phyloP scores from a whole-genome alignment of 2,329 filamentous ascomycete genomes.

The Penicillium psychrosexuale region DNA sequence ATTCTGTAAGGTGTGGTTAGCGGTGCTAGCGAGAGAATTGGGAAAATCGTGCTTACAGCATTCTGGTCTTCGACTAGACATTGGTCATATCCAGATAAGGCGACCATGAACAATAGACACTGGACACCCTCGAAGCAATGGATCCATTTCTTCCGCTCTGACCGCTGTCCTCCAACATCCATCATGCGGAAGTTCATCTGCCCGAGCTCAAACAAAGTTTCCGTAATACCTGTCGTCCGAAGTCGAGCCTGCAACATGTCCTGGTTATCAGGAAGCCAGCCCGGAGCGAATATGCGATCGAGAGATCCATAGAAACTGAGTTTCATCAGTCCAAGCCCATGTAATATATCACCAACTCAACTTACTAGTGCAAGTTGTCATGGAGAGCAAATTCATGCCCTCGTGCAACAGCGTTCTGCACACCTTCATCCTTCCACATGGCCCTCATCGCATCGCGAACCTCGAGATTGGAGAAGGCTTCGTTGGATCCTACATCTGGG shows the following conservation, averaged over 20 bases:
- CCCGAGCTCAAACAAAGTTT: slow-evolving; percentile 88
- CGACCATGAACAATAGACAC: slow-evolving; percentile 86
- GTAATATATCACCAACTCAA: not conserved
- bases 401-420: slow-evolving; percentile 82
- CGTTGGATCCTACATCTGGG: slow-evolving; percentile 73
- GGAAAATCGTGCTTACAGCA: slow-evolving; percentile 62
- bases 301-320: slow-evolving; percentile 77
- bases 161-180: slow-evolving; percentile 87
- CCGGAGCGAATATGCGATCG: slow-evolving; percentile 69
- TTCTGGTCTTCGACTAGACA: slow-evolving; percentile 95
- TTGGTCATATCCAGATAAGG: slow-evolving; percentile 94
- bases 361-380: slow-evolving; percentile 91
- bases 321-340: slow-evolving; percentile 12
- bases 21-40: not conserved
- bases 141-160: slow-evolving; percentile 96
- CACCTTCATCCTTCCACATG: slow-evolving; percentile 79
- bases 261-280: slow-evolving; percentile 88
- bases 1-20: slow-evolving; percentile 54
- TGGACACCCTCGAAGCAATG: slow-evolving; percentile 95
- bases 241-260: slow-evolving; percentile 88
- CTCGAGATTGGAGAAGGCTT: slow-evolving; percentile 64
- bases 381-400: slow-evolving; percentile 96
- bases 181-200: slow-evolving; percentile 96
- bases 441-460: slow-evolving; percentile 74
- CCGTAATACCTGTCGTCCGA: slow-evolving; percentile 91